Evolutionary conservation across 1,284 basidiomycete genomes (phyloP).

Genomic region (Apiotrichum gracile): DNA sequence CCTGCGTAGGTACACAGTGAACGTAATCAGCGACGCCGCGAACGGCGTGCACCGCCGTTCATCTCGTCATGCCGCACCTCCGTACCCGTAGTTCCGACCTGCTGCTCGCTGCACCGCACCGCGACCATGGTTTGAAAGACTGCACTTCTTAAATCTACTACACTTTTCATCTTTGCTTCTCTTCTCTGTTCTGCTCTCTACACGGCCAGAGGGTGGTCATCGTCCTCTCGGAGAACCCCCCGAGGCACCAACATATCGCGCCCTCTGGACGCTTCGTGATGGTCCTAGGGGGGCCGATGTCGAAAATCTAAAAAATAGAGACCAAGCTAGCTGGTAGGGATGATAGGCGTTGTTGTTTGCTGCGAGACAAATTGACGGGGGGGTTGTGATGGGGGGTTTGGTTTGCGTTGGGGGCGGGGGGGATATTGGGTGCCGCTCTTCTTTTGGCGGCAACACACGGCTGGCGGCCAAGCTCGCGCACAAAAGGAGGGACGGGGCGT

Average conservation of each 20-base stretch:
- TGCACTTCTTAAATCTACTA: conserved; percentile 3
- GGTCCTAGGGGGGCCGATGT: conserved; percentile 8
- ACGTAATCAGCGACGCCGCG: too few relatives aligned
- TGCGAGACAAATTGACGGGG: neutral
- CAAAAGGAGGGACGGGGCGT: neutral
- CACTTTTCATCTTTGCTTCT: conserved; percentile 10
- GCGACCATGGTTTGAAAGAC: neutral
- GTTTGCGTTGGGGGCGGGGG: neutral
- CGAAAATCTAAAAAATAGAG: conserved; percentile 17
- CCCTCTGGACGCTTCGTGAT: conserved; percentile 3
- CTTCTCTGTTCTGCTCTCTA: conserved; percentile 16
- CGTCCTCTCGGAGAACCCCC: conserved; percentile 11
- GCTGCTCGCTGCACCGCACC: neutral
- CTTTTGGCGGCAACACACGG: neutral
- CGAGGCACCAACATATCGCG: conserved; percentile 4
- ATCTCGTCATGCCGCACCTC: neutral
- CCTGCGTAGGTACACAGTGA: too few relatives aligned
- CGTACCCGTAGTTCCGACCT: too few relatives aligned
- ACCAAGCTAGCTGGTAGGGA: conserved; percentile 19
- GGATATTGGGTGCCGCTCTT: neutral
- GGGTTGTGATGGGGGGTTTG: neutral
- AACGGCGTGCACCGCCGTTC: too few relatives aligned
- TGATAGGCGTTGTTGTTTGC: conserved; percentile 6
- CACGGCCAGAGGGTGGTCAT: conserved; percentile 14
- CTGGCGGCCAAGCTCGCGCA: neutral